phyloP scores from a whole-genome alignment of 352 stramenopile species.

The Pythium utonaiense region DNA sequence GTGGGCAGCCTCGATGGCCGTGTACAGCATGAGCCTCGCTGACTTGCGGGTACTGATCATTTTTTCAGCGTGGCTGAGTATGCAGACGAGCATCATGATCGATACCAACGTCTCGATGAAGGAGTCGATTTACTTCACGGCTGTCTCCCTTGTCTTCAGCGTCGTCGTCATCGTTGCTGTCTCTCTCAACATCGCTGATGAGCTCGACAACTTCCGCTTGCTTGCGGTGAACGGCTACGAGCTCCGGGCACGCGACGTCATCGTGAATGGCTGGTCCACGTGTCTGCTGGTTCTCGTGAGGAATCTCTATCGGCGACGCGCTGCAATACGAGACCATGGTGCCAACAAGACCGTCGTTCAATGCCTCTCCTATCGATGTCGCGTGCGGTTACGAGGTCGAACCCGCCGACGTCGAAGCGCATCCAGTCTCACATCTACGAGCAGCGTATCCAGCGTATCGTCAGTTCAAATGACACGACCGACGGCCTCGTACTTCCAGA shows the following conservation, averaged over 20 bases:
- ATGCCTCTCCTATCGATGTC: conserved; percentile 32
- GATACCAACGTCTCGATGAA: conserved; percentile 22
- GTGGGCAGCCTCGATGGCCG: conserved; percentile 8
- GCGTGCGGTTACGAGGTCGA: conserved; percentile 14
- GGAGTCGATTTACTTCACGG: conserved; percentile 9
- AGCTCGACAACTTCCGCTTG: conserved; percentile 7
- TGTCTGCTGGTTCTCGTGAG: conserved; percentile 28
- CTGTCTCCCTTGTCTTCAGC: neutral
- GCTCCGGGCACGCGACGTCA: conserved; percentile 2
- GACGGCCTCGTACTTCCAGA: conserved; percentile 17
- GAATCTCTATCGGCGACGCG: conserved; percentile 27
- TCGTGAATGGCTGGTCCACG: conserved; percentile 29
- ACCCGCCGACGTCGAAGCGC: neutral
- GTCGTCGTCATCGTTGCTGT: conserved; percentile 2
- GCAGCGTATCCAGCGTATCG: conserved; percentile 6
- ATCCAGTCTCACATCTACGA: conserved; percentile 7
- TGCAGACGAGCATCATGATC: conserved; percentile 28
- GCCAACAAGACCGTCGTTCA: conserved; percentile 21
- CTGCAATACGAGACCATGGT: conserved; percentile 10
- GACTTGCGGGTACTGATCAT: conserved; percentile 21
- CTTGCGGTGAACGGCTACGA: conserved; percentile 11
- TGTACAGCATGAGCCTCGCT: conserved; percentile 19
- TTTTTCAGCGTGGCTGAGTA: conserved; percentile 17
- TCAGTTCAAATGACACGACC: conserved; percentile 10
- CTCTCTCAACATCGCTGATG: neutral